Percentiles rank a stretch among this genome's conserved stretches.
Evolutionary conservation across 495 filamentous ascomycete species (phyloP).

Genomic region (Tuber indicum): DNA sequence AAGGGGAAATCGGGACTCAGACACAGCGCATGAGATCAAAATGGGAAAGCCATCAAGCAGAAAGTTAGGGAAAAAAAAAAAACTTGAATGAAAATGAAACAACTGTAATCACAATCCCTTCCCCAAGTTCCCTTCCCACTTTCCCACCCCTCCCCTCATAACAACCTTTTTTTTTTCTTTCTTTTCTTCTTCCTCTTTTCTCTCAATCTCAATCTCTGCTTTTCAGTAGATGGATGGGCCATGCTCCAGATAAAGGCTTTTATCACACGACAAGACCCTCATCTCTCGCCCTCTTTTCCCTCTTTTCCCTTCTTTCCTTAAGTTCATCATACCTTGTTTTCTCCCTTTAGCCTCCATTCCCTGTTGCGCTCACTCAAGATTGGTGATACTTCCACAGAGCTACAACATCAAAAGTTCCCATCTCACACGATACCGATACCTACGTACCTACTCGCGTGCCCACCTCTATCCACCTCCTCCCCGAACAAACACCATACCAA

Average conservation of each 20-base stretch:
- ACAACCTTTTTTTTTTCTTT: background rate
- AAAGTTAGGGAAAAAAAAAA: background rate
- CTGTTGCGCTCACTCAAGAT: background rate
- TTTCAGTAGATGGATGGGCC: background rate
- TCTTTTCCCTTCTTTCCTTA: background rate
- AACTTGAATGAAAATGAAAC: constrained; percentile 2
- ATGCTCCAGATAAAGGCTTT: background rate
- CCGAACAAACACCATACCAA: constrained; percentile 6
- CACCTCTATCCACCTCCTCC: background rate
- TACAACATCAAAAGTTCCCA: background rate
- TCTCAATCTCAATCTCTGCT: background rate
- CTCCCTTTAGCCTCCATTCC: background rate
- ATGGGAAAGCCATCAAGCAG: background rate
- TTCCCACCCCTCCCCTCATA: background rate
- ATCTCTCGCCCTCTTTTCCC: background rate
- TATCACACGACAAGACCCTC: constrained; percentile 2
- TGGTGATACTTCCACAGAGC: background rate
- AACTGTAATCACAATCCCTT: background rate
- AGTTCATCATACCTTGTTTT: background rate
- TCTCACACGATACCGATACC: background rate
- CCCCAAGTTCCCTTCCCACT: background rate
- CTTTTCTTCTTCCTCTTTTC: background rate
- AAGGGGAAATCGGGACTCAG: background rate
- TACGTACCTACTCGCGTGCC: background rate
- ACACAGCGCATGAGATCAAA: background rate